Evolutionary conservation across 1,139 yeast genomes (phyloP), one percentile per base, ranked within the genome.

Genomic region (Candida freyschussii): DNA sequence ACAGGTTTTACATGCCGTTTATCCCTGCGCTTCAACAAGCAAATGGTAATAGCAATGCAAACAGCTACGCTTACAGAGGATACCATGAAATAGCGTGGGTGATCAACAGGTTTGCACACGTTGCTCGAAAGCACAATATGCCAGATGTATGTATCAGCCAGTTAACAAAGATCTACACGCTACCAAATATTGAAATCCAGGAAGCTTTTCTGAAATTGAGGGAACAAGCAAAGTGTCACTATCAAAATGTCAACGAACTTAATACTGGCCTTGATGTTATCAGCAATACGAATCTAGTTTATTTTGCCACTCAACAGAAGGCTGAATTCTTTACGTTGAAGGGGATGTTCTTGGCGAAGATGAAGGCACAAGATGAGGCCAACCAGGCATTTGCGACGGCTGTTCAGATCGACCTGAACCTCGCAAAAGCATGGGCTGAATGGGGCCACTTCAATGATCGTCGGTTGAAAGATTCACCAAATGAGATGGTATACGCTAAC

Each of bases 1-100:
- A 93, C 63, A 84, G 84, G 56, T 94, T 85, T 2, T 91, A 91
- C 58, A 72, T 89, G 71, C 98, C 98, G 20, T 71, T 93, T 50
- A 83, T 89, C 40, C 95, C 96, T 2, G 78, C 85, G 3, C 60
- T 86, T 33, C 95, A 83, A 48, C 93, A 82, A 50, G 70, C 80
- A 4, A 78, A 75, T 44, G 74, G 80, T 17, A 80, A 77, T 34
- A 66, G 64, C 39, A 83, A 81, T 53, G 84, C 87, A 11, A 85
- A 84, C 47, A 86, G 96, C 1, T 87, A 86, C 54, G 97, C 96
- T 1, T 93, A 87, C 58, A 72, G 98, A 44, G 99, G 99, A 2
- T 93, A 85, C 62, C 99, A 93, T 57, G 99, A 93, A 60, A 87
- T 91, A 55, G 98, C 98, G 2, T 93, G 98, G 97, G 96, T 93